A percentile compares a stretch with the other conserved stretches of the same genome.
Conservation (phyloP, 306 rosid species). For the Casuarina glauca region DNA sequence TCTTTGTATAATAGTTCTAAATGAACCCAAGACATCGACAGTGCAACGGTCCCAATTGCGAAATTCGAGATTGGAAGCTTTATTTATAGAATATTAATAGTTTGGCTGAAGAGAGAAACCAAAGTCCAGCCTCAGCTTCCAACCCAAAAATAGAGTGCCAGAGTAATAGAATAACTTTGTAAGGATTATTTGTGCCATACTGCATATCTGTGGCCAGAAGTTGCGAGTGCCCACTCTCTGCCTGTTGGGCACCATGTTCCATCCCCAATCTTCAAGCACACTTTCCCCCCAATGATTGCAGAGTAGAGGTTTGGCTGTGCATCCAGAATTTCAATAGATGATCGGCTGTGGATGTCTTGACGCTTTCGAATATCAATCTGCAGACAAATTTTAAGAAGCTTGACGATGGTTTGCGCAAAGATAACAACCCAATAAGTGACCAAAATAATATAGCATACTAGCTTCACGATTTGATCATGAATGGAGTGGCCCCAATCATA, state of each 20-base stretch:
- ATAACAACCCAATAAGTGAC: background rate
- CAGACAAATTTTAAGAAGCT: constrained; percentile 23
- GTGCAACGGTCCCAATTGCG: background rate
- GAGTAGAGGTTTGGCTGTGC: constrained; percentile 77
- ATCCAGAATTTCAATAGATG: constrained; percentile 69
- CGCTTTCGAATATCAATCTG: constrained; percentile 79
- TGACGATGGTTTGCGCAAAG: background rate
- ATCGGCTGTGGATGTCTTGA: constrained; percentile 74
- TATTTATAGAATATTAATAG: background rate
- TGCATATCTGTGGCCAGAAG: constrained; percentile 75
- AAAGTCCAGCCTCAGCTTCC: background rate
- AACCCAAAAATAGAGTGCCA: background rate
- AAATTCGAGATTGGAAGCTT: background rate
- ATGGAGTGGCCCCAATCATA: constrained; percentile 63
- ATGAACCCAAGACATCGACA: background rate
- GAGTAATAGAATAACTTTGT: background rate
- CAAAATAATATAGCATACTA: constrained; percentile 45
- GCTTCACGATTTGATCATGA: constrained; percentile 72
- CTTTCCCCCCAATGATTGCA: constrained; percentile 72
- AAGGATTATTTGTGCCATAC: constrained; percentile 67
- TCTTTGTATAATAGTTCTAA: background rate
- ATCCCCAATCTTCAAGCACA: constrained; percentile 91
- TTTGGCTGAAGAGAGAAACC: background rate
- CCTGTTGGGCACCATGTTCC: constrained; percentile 83
- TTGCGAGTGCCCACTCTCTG: constrained; percentile 75